phyloP scores from a whole-genome alignment of 768 basidiomycete species.

The Astraeus odoratus region DNA sequence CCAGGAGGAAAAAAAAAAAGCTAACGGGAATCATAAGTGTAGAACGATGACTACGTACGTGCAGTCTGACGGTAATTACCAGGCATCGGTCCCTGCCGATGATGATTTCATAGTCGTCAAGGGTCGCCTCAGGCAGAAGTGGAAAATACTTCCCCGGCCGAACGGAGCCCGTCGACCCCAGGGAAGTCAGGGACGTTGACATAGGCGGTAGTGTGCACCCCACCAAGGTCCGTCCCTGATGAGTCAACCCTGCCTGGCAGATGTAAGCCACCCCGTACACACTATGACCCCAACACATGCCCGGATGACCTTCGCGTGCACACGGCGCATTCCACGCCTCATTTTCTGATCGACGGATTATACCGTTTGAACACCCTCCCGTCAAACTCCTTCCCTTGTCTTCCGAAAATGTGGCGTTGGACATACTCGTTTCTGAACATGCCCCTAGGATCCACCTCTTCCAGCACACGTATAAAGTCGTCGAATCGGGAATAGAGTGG shows the following conservation, averaged over 20 bases:
- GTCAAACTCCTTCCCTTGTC: conserved; percentile 31
- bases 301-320: too few relatives aligned
- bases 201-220: background rate
- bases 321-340: background rate
- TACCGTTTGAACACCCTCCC: conserved; percentile 42
- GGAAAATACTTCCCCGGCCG: background rate
- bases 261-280: too few relatives aligned
- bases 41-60: too few relatives aligned
- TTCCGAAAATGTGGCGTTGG: conserved; percentile 77
- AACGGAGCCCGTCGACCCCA: background rate
- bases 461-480: conserved; percentile 62
- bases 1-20: too few relatives aligned
- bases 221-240: too few relatives aligned
- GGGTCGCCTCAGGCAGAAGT: background rate
- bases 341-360: conserved; percentile 4
- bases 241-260: too few relatives aligned
- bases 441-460: conserved; percentile 65
- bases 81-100: conserved; percentile 6
- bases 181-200: too few relatives aligned
- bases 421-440: conserved; percentile 88
- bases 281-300: too few relatives aligned
- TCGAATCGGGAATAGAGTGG: conserved; percentile 75
- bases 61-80: conserved; percentile 4
- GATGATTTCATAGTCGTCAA: conserved; percentile 1
- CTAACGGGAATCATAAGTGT: too few relatives aligned